These are phyloP conservation scores for Phytopythium sindhum DNA, from an alignment of 352 stramenopile genomes.

Conservation along the genomic window DNA sequence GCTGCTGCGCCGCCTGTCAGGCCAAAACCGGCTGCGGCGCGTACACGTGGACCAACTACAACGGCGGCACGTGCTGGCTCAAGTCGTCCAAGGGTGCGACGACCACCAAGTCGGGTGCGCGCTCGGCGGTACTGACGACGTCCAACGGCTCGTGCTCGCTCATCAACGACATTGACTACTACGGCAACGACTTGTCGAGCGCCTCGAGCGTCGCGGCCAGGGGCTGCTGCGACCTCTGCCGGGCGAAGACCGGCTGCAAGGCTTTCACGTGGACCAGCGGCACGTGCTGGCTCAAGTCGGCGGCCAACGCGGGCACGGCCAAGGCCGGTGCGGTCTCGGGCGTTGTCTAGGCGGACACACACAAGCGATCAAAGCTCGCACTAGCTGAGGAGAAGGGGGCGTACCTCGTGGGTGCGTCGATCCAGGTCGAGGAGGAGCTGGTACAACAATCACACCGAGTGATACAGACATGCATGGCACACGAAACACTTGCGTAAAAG, in stretches of 20 bases:
- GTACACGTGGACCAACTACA: constrained; percentile 43
- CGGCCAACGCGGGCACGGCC: constrained; percentile 10
- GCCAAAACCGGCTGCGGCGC: constrained; percentile 20
- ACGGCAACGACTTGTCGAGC: constrained; percentile 28
- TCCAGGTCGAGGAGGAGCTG: not conserved
- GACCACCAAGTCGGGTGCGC: constrained; percentile 10
- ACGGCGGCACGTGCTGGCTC: constrained; percentile 41
- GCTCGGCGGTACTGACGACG: constrained; percentile 11
- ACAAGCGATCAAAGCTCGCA: too few relatives aligned
- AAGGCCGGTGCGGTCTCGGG: constrained; percentile 22
- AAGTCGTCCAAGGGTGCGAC: constrained; percentile 27
- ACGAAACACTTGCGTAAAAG: not conserved
- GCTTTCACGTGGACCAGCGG: constrained; percentile 53
- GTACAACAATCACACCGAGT: not conserved
- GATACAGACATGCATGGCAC: not conserved
- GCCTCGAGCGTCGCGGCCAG: constrained; percentile 13
- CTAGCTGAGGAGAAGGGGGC: too few relatives aligned
- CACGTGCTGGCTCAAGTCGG: constrained; percentile 58
- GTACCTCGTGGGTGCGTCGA: not conserved
- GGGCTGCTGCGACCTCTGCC: constrained; percentile 29
- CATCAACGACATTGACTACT: constrained; percentile 29
- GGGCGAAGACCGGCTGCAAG: constrained; percentile 21
- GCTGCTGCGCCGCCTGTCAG: constrained; percentile 29
- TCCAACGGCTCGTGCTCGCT: constrained; percentile 15
- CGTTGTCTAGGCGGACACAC: constrained; percentile 12